Percentiles rank a stretch among this genome's conserved stretches.
These are phyloP conservation scores for Talaromyces sp. DNA, from an alignment of 2,329 filamentous ascomycete species.

Conservation along the genomic window DNA sequence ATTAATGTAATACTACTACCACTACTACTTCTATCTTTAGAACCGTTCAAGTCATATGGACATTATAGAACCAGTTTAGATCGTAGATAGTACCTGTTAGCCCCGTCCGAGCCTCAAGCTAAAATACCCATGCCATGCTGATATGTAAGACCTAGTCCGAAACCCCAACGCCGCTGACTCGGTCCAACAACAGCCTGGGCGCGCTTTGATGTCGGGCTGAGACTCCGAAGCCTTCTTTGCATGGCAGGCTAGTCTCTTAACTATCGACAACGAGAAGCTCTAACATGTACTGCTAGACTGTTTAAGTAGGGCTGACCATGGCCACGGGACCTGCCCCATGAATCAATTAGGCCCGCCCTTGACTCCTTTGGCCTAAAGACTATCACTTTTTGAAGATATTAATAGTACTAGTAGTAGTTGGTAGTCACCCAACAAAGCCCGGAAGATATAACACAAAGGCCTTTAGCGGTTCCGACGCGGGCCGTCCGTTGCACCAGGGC, in stretches of 20 bases:
- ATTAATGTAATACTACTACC: slow-evolving; percentile 1
- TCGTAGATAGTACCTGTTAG: not conserved
- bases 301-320: not conserved
- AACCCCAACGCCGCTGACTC: not conserved
- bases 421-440: not conserved
- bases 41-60: not conserved
- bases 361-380: too few relatives aligned
- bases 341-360: not conserved
- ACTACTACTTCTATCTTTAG: too few relatives aligned
- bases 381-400: too few relatives aligned
- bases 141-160: not conserved
- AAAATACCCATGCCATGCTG: not conserved
- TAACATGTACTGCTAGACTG: not conserved
- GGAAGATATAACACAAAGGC: not conserved
- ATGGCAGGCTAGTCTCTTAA: not conserved
- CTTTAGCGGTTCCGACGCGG: not conserved
- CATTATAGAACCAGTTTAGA: not conserved
- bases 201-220: not conserved
- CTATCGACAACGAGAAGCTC: not conserved
- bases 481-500: not conserved
- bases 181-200: not conserved
- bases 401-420: too few relatives aligned
- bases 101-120: not conserved
- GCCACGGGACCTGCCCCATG: not conserved
- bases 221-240: not conserved